These are phyloP conservation scores for Gloeophyllum trabeum DNA, from an alignment of 768 basidiomycete species.

Conservation along the genomic window DNA sequence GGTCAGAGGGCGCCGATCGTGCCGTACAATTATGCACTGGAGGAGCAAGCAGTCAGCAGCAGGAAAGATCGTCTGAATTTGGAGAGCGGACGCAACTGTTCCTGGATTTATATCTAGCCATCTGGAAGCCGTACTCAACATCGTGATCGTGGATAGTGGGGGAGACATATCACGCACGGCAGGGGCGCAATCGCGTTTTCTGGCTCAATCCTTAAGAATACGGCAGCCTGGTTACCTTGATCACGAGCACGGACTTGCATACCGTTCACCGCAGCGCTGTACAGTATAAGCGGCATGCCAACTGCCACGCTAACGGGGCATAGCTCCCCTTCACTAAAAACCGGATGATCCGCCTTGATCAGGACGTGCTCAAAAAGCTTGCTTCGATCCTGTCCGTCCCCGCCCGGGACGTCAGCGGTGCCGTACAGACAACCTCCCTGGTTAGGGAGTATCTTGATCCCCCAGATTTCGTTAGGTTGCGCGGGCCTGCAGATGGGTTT, in stretches of 20 bases:
- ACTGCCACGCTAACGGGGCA: slow-evolving; percentile 9
- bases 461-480: slow-evolving; percentile 11
- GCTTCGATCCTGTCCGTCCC: slow-evolving; percentile 4
- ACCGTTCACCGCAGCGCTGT: slow-evolving; percentile 5
- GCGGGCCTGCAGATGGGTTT: slow-evolving; percentile 11
- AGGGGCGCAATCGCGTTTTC: slow-evolving; percentile 9
- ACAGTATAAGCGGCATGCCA: slow-evolving; percentile 11
- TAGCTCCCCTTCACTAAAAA: slow-evolving; percentile 11
- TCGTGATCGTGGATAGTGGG: neutral
- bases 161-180: slow-evolving; percentile 1
- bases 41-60: too few species aligned
- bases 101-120: too few species aligned
- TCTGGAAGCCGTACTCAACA: slow-evolving; percentile 6
- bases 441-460: slow-evolving; percentile 10
- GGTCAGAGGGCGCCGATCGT: slow-evolving; percentile 11
- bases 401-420: slow-evolving; percentile 1
- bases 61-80: too few species aligned
- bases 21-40: slow-evolving; percentile 11
- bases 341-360: slow-evolving; percentile 8
- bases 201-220: slow-evolving; percentile 12
- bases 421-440: too few species aligned
- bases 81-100: too few species aligned
- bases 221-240: slow-evolving; percentile 11
- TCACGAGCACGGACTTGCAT: neutral
- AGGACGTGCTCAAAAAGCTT: slow-evolving; percentile 11